A percentile compares a stretch with the other conserved stretches of the same genome.
These are phyloP conservation scores for Aspergillus tubingensis DNA, from an alignment of 2,329 filamentous ascomycete species.

Conservation along the genomic window DNA sequence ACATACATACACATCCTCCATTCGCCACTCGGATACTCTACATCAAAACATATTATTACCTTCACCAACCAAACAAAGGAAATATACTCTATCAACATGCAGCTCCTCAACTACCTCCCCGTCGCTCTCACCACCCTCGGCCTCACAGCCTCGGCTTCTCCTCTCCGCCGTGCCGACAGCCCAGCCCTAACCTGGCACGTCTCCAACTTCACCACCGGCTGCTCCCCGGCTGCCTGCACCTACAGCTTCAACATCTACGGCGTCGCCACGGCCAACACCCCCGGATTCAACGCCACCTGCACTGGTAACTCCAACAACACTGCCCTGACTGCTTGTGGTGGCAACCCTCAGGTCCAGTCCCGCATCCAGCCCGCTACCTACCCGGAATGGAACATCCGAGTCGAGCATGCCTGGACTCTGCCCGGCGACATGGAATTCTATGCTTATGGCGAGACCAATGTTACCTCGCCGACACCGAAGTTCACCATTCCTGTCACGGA, in stretches of 20 bases:
- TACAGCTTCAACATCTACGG: conserved; percentile 38
- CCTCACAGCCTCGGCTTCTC: conserved; percentile 21
- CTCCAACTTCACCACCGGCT: conserved; percentile 33
- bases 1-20: not conserved
- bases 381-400: conserved; percentile 31
- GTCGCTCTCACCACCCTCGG: conserved; percentile 27
- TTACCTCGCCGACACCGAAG: conserved; percentile 20
- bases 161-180: conserved; percentile 16
- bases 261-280: conserved; percentile 28
- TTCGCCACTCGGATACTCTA: not conserved
- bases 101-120: conserved; percentile 29
- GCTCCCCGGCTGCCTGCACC: conserved; percentile 36
- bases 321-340: conserved; percentile 29
- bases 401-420: conserved; percentile 30
- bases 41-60: not conserved
- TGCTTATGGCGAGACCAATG: conserved; percentile 25
- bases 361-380: conserved; percentile 21
- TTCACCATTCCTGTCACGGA: conserved; percentile 28
- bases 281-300: conserved; percentile 40
- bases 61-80: not conserved
- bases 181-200: conserved; percentile 33
- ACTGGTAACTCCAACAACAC: conserved; percentile 24
- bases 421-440: conserved; percentile 21
- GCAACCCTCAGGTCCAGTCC: conserved; percentile 27
- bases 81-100: conserved; percentile 27